Evolutionary conservation across 345 rosid genomes (phyloP).

Genomic region (Jatropha curcas): DNA sequence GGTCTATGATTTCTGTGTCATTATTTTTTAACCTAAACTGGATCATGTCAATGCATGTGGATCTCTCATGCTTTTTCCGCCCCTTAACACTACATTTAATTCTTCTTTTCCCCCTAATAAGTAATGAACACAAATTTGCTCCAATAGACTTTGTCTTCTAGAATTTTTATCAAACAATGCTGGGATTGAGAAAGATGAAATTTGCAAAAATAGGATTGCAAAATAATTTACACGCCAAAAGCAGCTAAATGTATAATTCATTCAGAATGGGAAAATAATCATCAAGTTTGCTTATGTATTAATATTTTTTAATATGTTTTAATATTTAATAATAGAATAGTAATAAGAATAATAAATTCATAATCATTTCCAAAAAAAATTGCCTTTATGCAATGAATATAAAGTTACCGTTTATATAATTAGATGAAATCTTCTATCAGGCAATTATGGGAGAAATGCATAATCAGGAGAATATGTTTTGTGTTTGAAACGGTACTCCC

Average conservation of each 20-base stretch:
- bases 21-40: neutral
- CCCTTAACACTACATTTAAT: neutral
- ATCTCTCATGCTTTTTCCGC: too few species aligned
- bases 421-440: neutral
- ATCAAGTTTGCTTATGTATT: neutral
- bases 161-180: neutral
- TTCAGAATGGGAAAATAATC: neutral
- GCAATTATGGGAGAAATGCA: conserved; percentile 1
- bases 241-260: neutral
- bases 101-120: neutral
- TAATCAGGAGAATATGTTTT: neutral
- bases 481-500: neutral
- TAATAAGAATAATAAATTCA: too few species aligned
- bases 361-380: too few species aligned
- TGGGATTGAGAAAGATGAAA: neutral
- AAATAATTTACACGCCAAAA: neutral
- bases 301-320: too few species aligned
- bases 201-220: neutral
- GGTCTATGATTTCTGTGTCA: too few species aligned
- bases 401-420: too few species aligned
- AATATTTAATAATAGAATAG: too few species aligned
- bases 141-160: neutral
- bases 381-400: neutral
- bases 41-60: neutral
- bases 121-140: neutral